These are phyloP conservation scores for Candida ipomoeae DNA, from an alignment of 805 yeast genomes.

Conservation along the genomic window DNA sequence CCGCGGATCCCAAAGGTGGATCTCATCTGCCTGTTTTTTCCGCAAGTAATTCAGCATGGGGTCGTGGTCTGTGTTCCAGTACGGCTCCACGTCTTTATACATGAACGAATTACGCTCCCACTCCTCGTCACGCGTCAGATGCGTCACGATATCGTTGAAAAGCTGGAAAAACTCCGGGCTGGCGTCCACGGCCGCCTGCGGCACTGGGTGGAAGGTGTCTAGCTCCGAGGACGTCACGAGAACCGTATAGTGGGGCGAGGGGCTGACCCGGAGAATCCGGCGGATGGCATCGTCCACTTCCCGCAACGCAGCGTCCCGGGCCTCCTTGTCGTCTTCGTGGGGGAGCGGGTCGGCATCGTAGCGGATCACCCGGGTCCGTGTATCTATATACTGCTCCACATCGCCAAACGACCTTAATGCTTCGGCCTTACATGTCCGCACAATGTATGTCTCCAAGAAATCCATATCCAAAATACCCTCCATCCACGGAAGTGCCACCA, in stretches of 20 bases:
- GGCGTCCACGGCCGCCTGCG: conserved; percentile 26
- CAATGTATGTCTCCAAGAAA: conserved; percentile 38
- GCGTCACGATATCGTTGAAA: conserved; percentile 55
- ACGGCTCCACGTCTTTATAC: conserved; percentile 22
- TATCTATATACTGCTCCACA: conserved; percentile 57
- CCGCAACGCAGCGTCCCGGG: conserved; percentile 27
- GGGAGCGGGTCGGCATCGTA: conserved; percentile 53
- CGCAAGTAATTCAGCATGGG: conserved; percentile 29
- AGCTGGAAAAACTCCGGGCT: conserved; percentile 37
- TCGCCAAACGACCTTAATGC: conserved; percentile 38
- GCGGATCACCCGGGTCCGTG: conserved; percentile 56
- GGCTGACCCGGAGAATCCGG: conserved; percentile 58
- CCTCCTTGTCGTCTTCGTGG: conserved; percentile 17
- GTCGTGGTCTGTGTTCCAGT: conserved; percentile 19
- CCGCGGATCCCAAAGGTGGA: conserved; percentile 41
- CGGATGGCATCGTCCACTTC: conserved; percentile 48
- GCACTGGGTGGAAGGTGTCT: conserved; percentile 27
- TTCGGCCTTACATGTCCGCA: conserved; percentile 51
- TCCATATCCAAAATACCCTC: conserved; percentile 40
- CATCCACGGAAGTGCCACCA: conserved; percentile 54
- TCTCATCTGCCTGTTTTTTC: conserved; percentile 29
- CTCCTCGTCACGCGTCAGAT: conserved; percentile 47
- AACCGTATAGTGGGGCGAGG: conserved; percentile 67
- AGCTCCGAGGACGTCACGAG: conserved; percentile 43
- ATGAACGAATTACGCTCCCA: conserved; percentile 50